These are phyloP conservation scores for Debaryomyces coudertii DNA, from an alignment of 1,139 yeast genomes.

Conservation along the genomic window DNA sequence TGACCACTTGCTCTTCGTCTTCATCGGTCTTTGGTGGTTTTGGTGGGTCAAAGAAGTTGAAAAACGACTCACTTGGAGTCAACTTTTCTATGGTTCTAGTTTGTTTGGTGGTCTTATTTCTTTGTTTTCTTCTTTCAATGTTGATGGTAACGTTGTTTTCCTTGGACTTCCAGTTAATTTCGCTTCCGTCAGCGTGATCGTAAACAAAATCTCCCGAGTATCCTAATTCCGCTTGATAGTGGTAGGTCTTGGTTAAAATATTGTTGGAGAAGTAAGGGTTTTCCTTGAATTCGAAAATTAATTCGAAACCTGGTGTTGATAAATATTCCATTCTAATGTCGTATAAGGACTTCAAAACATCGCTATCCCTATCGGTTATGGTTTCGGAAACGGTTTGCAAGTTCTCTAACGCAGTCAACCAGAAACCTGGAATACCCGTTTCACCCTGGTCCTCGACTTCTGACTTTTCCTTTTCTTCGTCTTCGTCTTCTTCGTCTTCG, in stretches of 20 bases:
- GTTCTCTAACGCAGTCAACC: constrained; percentile 95
- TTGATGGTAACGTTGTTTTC: constrained; percentile 82
- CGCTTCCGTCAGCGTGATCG: constrained; percentile 93
- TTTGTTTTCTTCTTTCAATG: constrained; percentile 94
- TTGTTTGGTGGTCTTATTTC: constrained; percentile 96
- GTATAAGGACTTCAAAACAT: constrained; percentile 67
- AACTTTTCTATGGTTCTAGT: constrained; percentile 95
- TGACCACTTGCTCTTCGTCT: constrained; percentile 46
- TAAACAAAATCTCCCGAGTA: constrained; percentile 95
- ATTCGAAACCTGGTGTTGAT: constrained; percentile 86
- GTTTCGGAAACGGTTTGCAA: constrained; percentile 80
- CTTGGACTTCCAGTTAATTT: constrained; percentile 80
- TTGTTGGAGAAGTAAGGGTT: constrained; percentile 81
- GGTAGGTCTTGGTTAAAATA: constrained; percentile 79
- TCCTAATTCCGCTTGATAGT: constrained; percentile 92
- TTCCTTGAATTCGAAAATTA: constrained; percentile 76
- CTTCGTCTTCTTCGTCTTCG: constrained; percentile 53
- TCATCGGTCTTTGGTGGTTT: constrained; percentile 59
- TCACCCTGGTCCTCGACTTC: constrained; percentile 44
- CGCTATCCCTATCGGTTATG: constrained; percentile 88
- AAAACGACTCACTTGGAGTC: constrained; percentile 91
- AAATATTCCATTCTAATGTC: constrained; percentile 84
- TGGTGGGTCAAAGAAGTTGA: constrained; percentile 95
- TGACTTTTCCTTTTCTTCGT: constrained; percentile 49
- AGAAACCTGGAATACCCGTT: constrained; percentile 89